Conservation (phyloP, 495 filamentous ascomycete species). For the Podospora sp. region DNA sequence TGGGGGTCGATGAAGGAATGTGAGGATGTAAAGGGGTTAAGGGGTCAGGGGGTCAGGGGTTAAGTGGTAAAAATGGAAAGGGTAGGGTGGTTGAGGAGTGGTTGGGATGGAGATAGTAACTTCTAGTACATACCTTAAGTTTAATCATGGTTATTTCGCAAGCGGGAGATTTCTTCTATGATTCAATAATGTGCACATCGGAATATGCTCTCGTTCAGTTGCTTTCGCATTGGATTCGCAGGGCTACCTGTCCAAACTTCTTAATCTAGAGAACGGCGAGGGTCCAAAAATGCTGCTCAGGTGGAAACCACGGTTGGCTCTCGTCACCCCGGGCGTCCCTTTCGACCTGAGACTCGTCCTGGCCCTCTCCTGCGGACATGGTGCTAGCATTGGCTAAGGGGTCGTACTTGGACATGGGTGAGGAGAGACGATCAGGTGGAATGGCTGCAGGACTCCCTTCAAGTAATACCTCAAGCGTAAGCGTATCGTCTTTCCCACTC, state of each 20-base stretch:
- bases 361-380: conserved; percentile 42
- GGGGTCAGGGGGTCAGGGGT: not conserved
- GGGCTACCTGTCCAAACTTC: too few relatives aligned
- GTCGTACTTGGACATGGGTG: conserved; percentile 58
- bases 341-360: conserved; percentile 36
- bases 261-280: too few relatives aligned
- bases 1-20: conserved; percentile 6
- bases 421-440: conserved; percentile 41
- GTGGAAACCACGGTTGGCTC: conserved; percentile 45
- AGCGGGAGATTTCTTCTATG: not conserved
- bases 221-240: too few relatives aligned
- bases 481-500: too few relatives aligned
- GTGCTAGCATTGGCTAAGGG: conserved; percentile 43
- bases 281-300: conserved; percentile 57
- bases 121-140: conserved; percentile 7
- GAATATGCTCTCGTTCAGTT: too few relatives aligned
- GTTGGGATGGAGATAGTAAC: not conserved
- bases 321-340: conserved; percentile 35
- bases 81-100: not conserved
- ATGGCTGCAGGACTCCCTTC: too few relatives aligned
- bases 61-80: not conserved
- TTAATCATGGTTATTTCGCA: not conserved
- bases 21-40: not conserved
- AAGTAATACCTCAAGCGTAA: too few relatives aligned
- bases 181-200: too few relatives aligned